Evolutionary conservation across 2,329 filamentous ascomycete genomes (phyloP), one percentile per base, ranked within the genome.

Genomic region (Colletotrichum gloeosporioides): DNA sequence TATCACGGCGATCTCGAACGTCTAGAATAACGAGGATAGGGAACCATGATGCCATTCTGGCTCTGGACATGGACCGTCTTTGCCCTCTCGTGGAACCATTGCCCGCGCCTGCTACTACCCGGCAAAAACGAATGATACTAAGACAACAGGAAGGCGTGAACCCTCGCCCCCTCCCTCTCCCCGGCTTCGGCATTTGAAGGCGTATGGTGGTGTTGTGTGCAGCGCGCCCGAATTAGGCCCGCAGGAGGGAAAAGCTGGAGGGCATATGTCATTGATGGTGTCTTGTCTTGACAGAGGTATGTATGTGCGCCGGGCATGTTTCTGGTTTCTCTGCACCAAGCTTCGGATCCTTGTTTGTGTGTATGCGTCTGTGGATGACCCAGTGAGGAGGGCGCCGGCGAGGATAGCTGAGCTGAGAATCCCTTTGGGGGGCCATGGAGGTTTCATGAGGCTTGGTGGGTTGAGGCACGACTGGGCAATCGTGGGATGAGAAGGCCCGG

Each of bases 361-460:
- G 18, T 31, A 13, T 32, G 25, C 13, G 44, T 49, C 6, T 49
- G 44, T 49, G 44, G n/a, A 13, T 49, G 44, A 13, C n/a, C 44
- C n/a, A 49, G n/a, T 49, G 44, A n/a, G 44, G 44, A 49, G 25
- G 39, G 29, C 27, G 44, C 27, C 25, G 63, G 39, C n/a, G 59
- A 31, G 25, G 44, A 15, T 29, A 39, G 36, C 9, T 49, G 27
- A 62, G 63, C 63, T 36, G 63, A 44, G 63, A 67, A 49, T 22
- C 22, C 44, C 44, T 49, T 22, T 49, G 44, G 44, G 44, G 44
- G 44, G 44, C 16, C n/a, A 49, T 22, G 36, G 29, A 34, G 67
- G 59, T 66, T 74, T 74, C 72, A 74, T 57, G 66, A 65, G 27
- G n/a, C 27, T 62, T n/a, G 62, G 44, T 61, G 66, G 44, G 22